Percentiles rank a stretch among this genome's conserved stretches.
These are phyloP conservation scores for Sclerotinia borealis DNA, from an alignment of 2,329 filamentous ascomycete genomes.

Conservation along the genomic window DNA sequence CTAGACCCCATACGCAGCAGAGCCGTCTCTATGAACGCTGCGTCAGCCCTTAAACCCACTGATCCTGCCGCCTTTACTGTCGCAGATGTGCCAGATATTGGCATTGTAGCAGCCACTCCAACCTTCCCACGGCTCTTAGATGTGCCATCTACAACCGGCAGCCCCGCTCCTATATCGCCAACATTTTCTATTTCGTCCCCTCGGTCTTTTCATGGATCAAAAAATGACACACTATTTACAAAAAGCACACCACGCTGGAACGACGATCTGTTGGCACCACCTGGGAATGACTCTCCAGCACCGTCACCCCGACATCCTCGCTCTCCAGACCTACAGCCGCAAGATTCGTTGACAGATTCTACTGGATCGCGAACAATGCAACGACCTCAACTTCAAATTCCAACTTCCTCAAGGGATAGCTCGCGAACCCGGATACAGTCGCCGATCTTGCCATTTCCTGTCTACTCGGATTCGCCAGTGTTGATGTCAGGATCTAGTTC, in stretches of 20 bases:
- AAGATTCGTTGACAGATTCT: slow-evolving; percentile 15
- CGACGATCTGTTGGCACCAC: slow-evolving; percentile 39
- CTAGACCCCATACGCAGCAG: slow-evolving; percentile 20
- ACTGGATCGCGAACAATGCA: slow-evolving; percentile 17
- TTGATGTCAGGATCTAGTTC: slow-evolving; percentile 27
- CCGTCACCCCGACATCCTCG: slow-evolving; percentile 7
- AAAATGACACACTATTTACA: slow-evolving; percentile 33
- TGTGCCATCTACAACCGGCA: slow-evolving; percentile 22
- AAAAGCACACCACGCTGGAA: slow-evolving; percentile 26
- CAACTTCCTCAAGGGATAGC: slow-evolving; percentile 27
- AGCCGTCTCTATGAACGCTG: slow-evolving; percentile 32
- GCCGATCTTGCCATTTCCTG: slow-evolving; percentile 29
- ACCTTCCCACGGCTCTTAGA: slow-evolving; percentile 33
- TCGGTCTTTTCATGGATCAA: slow-evolving; percentile 16
- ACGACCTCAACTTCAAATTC: slow-evolving; percentile 28
- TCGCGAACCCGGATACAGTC: slow-evolving; percentile 24
- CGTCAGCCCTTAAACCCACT: slow-evolving; percentile 9
- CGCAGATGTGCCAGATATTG: slow-evolving; percentile 28
- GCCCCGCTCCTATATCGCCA: slow-evolving; percentile 34
- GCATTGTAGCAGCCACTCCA: slow-evolving; percentile 36
- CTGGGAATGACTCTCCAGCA: slow-evolving; percentile 35
- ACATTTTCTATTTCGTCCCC: slow-evolving; percentile 29
- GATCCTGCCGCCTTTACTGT: slow-evolving; percentile 25
- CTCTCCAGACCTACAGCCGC: not conserved
- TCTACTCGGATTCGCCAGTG: slow-evolving; percentile 30